A percentile compares a stretch with the other conserved stretches of the same genome.
These are phyloP conservation scores for Excoecaria agallocha DNA, from an alignment of 345 rosid genomes.

Conservation along the genomic window DNA sequence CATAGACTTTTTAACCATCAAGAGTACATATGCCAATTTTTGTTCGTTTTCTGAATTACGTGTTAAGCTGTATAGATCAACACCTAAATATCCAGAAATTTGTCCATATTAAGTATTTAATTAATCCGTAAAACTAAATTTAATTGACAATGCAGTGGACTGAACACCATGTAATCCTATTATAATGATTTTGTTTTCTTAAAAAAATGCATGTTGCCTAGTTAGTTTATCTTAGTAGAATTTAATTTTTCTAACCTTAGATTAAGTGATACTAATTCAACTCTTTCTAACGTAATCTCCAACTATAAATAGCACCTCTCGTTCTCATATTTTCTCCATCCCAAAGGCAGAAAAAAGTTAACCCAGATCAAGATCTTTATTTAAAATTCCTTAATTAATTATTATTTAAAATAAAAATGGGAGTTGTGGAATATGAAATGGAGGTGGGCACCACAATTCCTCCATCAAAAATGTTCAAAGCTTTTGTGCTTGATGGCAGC, in stretches of 20 bases:
- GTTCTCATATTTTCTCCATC: neutral
- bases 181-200: too few relatives aligned
- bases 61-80: too few relatives aligned
- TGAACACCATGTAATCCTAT: neutral
- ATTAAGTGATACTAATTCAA: neutral
- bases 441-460: slow-evolving; percentile 29
- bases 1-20: too few relatives aligned
- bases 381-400: too few relatives aligned
- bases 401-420: slow-evolving; percentile 11
- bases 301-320: slow-evolving; percentile 2
- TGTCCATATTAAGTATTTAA: neutral
- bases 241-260: neutral
- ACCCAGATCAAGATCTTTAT: too few relatives aligned
- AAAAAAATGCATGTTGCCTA: neutral
- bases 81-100: neutral
- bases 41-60: too few relatives aligned
- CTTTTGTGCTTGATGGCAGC: slow-evolving; percentile 26
- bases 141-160: neutral
- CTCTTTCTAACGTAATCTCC: neutral
- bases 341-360: too few relatives aligned
- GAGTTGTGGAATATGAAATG: slow-evolving; percentile 21
- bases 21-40: too few relatives aligned
- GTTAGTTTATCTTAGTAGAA: neutral
- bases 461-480: slow-evolving; percentile 34
- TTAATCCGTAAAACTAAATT: neutral